Percentiles rank a stretch among this genome's conserved stretches.
Evolutionary conservation across 1,284 basidiomycete genomes (phyloP).

Genomic region (Cutaneotrichosporon cutaneum): DNA sequence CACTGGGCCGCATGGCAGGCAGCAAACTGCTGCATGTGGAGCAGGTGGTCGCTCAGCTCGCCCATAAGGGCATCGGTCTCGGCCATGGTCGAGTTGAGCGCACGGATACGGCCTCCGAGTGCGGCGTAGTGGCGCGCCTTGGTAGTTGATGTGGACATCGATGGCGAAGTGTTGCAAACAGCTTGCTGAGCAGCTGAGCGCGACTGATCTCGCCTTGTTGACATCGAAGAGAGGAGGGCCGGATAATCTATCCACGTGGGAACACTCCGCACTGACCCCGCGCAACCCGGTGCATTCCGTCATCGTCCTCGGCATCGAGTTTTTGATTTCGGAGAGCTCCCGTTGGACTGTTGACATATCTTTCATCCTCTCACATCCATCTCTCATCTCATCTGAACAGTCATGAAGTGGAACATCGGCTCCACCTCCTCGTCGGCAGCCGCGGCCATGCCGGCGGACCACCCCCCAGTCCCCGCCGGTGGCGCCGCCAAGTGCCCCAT

Average conservation of each 20-base stretch:
- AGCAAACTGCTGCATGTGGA: slow-evolving; percentile 45
- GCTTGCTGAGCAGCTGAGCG: neutral
- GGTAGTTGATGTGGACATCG: slow-evolving; percentile 31
- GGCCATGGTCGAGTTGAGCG: slow-evolving; percentile 41
- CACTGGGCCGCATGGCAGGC: slow-evolving; percentile 48
- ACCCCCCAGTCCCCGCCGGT: slow-evolving; percentile 30
- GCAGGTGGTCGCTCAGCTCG: slow-evolving; percentile 39
- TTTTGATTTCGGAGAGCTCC: slow-evolving; percentile 6
- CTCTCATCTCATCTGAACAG: slow-evolving; percentile 11
- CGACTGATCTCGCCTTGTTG: neutral
- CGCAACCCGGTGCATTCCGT: neutral
- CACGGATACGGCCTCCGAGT: slow-evolving; percentile 41
- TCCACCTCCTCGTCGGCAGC: slow-evolving; percentile 21
- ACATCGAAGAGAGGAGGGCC: neutral
- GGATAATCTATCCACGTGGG: neutral
- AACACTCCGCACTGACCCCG: neutral
- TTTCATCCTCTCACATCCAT: neutral
- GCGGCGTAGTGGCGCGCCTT: slow-evolving; percentile 51
- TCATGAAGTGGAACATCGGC: slow-evolving; percentile 46
- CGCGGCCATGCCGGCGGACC: slow-evolving; percentile 27
- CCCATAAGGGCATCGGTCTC: slow-evolving; percentile 45
- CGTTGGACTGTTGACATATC: neutral
- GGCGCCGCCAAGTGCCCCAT: slow-evolving; percentile 33
- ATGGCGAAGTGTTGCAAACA: neutral
- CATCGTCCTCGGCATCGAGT: slow-evolving; percentile 4